These are phyloP conservation scores for Aspergillus versicolor DNA, from an alignment of 2,329 filamentous ascomycete genomes.

Conservation along the genomic window DNA sequence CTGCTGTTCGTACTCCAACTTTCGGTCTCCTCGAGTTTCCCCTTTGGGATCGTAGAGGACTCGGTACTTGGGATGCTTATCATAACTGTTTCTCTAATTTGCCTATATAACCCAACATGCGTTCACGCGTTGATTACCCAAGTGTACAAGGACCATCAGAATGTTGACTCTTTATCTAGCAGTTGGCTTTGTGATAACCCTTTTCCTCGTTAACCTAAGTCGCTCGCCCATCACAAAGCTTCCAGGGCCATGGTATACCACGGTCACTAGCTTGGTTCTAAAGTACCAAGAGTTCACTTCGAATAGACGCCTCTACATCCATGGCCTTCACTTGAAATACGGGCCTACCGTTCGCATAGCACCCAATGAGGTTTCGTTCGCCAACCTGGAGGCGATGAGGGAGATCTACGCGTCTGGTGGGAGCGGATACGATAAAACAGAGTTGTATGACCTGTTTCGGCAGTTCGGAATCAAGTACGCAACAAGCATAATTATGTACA, in stretches of 20 bases:
- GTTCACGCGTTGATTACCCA: not conserved
- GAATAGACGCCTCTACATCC: conserved; percentile 28
- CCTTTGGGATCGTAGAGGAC: not conserved
- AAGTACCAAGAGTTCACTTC: conserved; percentile 33
- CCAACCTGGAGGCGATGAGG: conserved; percentile 27
- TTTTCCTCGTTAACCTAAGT: conserved; percentile 1
- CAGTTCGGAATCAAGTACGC: conserved; percentile 31
- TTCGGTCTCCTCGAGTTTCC: not conserved
- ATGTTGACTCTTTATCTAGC: conserved; percentile 9
- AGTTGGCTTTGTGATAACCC: not conserved
- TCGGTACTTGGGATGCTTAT: not conserved
- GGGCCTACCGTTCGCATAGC: conserved; percentile 29
- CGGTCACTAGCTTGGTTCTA: conserved; percentile 27
- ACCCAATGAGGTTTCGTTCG: conserved; percentile 33
- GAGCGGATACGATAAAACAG: conserved; percentile 39
- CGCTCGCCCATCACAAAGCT: conserved; percentile 16
- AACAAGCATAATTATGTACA: too few relatives aligned
- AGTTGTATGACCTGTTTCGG: conserved; percentile 35
- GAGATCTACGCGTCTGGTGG: conserved; percentile 35
- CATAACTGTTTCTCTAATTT: not conserved
- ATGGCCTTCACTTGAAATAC: conserved; percentile 27
- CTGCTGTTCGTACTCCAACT: conserved; percentile 1
- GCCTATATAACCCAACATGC: not conserved
- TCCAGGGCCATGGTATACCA: conserved; percentile 32
- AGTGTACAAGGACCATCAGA: not conserved